These are phyloP conservation scores for Aspergillus sp. DNA, from an alignment of 2,329 filamentous ascomycete species.

Conservation along the genomic window DNA sequence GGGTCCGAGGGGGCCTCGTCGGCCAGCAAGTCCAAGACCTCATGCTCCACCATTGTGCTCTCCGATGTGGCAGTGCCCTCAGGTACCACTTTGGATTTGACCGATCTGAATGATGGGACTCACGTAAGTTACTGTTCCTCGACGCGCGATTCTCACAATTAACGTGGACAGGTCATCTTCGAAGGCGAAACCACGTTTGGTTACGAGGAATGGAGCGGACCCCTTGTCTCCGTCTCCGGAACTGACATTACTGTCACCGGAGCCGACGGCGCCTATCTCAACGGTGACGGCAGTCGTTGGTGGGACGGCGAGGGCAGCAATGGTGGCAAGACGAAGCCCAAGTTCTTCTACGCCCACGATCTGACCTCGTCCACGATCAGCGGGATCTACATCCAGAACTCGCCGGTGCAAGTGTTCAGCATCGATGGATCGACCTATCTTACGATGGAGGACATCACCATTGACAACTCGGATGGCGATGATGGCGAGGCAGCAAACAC, in stretches of 20 bases:
- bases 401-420: slow-evolving; percentile 41
- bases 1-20: neutral
- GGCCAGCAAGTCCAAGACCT: slow-evolving; percentile 5
- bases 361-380: slow-evolving; percentile 36
- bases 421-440: slow-evolving; percentile 50
- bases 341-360: slow-evolving; percentile 59
- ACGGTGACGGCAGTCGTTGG: slow-evolving; percentile 59
- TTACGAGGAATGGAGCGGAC: slow-evolving; percentile 66
- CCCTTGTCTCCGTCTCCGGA: slow-evolving; percentile 63
- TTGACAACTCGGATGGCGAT: slow-evolving; percentile 61
- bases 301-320: slow-evolving; percentile 64
- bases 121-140: neutral
- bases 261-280: slow-evolving; percentile 53
- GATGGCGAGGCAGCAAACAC: slow-evolving; percentile 52
- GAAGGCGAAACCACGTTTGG: slow-evolving; percentile 66
- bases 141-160: neutral
- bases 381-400: slow-evolving; percentile 39
- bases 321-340: slow-evolving; percentile 65
- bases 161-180: slow-evolving; percentile 55
- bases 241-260: slow-evolving; percentile 56
- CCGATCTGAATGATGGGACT: slow-evolving; percentile 2
- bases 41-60: slow-evolving; percentile 2
- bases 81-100: neutral
- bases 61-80: slow-evolving; percentile 1
- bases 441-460: slow-evolving; percentile 53